Conservation (phyloP, 1,139 yeast species). For the Arxiozyma bovina region DNA sequence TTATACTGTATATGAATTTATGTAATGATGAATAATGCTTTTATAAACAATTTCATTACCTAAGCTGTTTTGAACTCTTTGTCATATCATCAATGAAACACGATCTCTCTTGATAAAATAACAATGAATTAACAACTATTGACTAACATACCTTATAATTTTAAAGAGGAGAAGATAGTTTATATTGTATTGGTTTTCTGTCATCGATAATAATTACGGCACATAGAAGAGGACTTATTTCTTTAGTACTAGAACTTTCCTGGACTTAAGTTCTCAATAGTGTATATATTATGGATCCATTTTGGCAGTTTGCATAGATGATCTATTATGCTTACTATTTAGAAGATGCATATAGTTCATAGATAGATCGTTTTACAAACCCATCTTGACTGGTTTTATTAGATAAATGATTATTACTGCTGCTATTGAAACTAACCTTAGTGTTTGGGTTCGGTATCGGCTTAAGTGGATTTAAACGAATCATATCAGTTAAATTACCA, state of each 20-base stretch:
- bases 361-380: conserved; percentile 1
- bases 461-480: background rate
- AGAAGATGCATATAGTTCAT: background rate
- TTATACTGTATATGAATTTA: background rate
- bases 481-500: background rate
- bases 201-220: too few relatives aligned
- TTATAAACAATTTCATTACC: too few relatives aligned
- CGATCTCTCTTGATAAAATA: background rate
- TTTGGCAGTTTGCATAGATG: too few relatives aligned
- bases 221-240: too few relatives aligned
- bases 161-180: too few relatives aligned
- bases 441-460: background rate
- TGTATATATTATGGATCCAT: too few relatives aligned
- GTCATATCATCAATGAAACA: background rate
- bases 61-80: background rate
- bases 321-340: background rate
- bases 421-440: background rate
- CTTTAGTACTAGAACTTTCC: too few relatives aligned
- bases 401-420: background rate
- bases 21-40: background rate
- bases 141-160: too few relatives aligned
- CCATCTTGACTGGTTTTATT: background rate
- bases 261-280: too few relatives aligned
- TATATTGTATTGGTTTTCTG: too few relatives aligned
- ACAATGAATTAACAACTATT: too few relatives aligned